These are phyloP conservation scores for Rosa chinensis DNA, from an alignment of 306 rosid genomes.

Conservation along the genomic window DNA sequence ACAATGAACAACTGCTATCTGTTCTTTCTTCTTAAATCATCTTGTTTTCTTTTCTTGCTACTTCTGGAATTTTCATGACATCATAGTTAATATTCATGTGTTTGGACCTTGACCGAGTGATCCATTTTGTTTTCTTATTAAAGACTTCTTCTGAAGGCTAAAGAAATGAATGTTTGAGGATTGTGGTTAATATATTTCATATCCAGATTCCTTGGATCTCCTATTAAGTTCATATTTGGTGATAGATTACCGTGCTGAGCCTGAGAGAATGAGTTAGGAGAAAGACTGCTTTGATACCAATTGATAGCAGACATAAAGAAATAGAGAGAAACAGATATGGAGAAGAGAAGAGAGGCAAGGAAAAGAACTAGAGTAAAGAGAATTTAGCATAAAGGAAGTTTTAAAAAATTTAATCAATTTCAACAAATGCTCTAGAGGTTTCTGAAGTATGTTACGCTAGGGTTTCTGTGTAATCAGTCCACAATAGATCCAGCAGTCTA, in stretches of 20 bases:
- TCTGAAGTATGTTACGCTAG: not conserved
- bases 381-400: not conserved
- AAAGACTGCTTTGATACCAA: not conserved
- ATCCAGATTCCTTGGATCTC: not conserved
- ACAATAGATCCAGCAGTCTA: not conserved
- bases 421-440: not conserved
- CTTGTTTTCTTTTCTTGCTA: not conserved
- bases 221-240: not conserved
- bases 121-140: not conserved
- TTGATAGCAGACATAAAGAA: not conserved
- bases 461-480: not conserved
- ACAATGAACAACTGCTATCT: not conserved
- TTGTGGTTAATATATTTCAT: not conserved
- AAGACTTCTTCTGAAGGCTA: not conserved
- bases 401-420: too few relatives aligned
- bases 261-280: not conserved
- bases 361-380: not conserved
- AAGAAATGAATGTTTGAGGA: not conserved
- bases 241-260: not conserved
- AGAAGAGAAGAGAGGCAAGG: not conserved
- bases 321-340: not conserved
- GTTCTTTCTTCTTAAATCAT: not conserved
- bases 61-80: not conserved
- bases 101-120: not conserved
- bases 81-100: not conserved